A percentile compares a stretch with the other conserved stretches of the same genome.
Evolutionary conservation across 805 yeast genomes (phyloP).

Genomic region (Sungouiozyma ichnusensis): DNA sequence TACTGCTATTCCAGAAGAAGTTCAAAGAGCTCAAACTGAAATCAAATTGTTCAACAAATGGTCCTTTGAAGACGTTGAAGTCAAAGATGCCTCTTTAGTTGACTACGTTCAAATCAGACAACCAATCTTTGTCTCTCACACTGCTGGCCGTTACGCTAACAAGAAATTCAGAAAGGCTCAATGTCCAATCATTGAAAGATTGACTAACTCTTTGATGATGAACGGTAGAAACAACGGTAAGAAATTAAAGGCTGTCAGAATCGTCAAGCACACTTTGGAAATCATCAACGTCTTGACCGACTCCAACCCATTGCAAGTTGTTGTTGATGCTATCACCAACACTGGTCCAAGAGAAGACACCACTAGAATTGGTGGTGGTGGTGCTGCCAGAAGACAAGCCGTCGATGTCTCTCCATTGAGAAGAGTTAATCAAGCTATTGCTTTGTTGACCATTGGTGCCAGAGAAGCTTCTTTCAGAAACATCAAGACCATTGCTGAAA

Average conservation of each 20-base stretch:
- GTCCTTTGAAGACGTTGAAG: slow-evolving; percentile 96
- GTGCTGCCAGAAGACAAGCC: slow-evolving; percentile 99
- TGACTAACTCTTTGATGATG: slow-evolving; percentile 99
- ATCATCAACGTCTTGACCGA: slow-evolving; percentile 95
- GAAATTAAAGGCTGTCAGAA: slow-evolving; percentile 99
- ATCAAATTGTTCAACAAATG: slow-evolving; percentile 99
- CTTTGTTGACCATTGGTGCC: slow-evolving; percentile 97
- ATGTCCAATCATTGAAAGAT: slow-evolving; percentile 98
- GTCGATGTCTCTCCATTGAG: slow-evolving; percentile 99
- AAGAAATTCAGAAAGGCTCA: slow-evolving; percentile 99
- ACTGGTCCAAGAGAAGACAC: slow-evolving; percentile 99
- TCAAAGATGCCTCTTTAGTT: slow-evolving; percentile 94
- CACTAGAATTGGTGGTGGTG: slow-evolving; percentile 99
- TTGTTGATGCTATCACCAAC: slow-evolving; percentile 99
- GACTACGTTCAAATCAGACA: slow-evolving; percentile 97
- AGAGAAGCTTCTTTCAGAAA: slow-evolving; percentile 99
- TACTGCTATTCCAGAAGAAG: slow-evolving; percentile 93
- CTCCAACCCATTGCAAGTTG: slow-evolving; percentile 98
- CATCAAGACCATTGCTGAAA: slow-evolving; percentile 99
- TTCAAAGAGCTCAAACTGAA: slow-evolving; percentile 91
- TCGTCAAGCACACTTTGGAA: slow-evolving; percentile 98
- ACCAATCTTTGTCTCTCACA: slow-evolving; percentile 97
- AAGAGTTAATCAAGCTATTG: slow-evolving; percentile 99
- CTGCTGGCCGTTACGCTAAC: slow-evolving; percentile 99
- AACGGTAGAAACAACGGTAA: slow-evolving; percentile 99